Evolutionary conservation across 108 stramenopile species (phyloP).

Genomic region (Pseudonitzschia pungens): DNA sequence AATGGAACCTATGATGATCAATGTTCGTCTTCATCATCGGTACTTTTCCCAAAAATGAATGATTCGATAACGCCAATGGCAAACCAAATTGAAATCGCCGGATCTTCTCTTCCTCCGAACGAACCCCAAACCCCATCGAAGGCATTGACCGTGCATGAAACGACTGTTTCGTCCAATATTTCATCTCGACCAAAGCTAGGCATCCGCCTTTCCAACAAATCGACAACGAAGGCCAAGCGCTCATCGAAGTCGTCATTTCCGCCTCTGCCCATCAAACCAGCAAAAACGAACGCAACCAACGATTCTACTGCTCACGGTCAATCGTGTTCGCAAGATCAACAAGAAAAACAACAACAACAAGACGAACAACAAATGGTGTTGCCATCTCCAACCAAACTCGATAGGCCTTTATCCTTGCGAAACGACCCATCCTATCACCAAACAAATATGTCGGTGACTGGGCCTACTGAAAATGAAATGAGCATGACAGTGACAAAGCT

Average conservation of each 20-base stretch:
- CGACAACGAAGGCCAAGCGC: background rate
- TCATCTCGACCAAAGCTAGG: slow-evolving; percentile 11
- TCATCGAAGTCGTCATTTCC: background rate
- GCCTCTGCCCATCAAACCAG: background rate
- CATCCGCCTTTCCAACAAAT: background rate
- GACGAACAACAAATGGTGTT: background rate
- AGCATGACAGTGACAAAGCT: background rate
- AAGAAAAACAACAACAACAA: background rate
- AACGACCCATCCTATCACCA: background rate
- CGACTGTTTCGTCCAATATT: background rate
- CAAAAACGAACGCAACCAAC: background rate
- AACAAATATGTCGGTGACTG: background rate
- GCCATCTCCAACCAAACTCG: background rate
- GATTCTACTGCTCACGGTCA: background rate
- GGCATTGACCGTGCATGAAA: background rate
- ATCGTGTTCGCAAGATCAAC: background rate
- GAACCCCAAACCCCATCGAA: too few relatives aligned
- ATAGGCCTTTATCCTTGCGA: background rate
- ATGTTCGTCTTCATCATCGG: too few relatives aligned
- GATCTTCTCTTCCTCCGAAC: too few relatives aligned
- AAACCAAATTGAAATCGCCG: too few relatives aligned
- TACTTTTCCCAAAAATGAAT: too few relatives aligned
- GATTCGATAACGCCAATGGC: too few relatives aligned
- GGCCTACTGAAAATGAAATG: background rate
- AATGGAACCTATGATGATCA: too few relatives aligned